Percentiles rank a stretch among this genome's conserved stretches.
phyloP scores from a whole-genome alignment of 352 stramenopile species.

The Pythium chondricola region DNA sequence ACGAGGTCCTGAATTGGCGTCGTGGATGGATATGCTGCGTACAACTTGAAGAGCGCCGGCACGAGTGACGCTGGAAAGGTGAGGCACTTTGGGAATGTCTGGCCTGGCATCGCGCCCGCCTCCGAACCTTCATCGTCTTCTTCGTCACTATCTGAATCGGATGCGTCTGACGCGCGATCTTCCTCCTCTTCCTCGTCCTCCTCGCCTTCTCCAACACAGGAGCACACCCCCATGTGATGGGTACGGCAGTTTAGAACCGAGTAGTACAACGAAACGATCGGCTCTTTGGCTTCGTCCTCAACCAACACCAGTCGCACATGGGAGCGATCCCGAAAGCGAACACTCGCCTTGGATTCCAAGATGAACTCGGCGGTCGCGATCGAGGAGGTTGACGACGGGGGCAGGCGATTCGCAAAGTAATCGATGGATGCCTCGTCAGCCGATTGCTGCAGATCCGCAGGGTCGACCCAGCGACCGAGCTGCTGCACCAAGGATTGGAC shows the following conservation, averaged over 20 bases:
- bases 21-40: conserved; percentile 32
- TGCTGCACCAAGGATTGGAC: conserved; percentile 48
- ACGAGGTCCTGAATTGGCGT: conserved; percentile 37
- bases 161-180: conserved; percentile 14
- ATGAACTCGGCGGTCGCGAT: conserved; percentile 25
- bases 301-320: conserved; percentile 62
- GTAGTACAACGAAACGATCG: conserved; percentile 64
- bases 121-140: conserved; percentile 26
- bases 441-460: conserved; percentile 55
- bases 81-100: conserved; percentile 43
- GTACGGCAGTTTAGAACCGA: conserved; percentile 67
- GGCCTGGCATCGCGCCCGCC: conserved; percentile 26
- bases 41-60: conserved; percentile 65
- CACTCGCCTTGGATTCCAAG: conserved; percentile 32
- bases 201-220: conserved; percentile 31
- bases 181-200: conserved; percentile 27
- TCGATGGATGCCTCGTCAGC: conserved; percentile 75
- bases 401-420: conserved; percentile 67
- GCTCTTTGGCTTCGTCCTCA: conserved; percentile 50
- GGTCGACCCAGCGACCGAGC: conserved; percentile 37
- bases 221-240: conserved; percentile 82
- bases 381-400: conserved; percentile 23
- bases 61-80: conserved; percentile 59
- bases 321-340: conserved; percentile 66
- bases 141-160: conserved; percentile 20